Evolutionary conservation across 2,329 filamentous ascomycete species (phyloP), one percentile per base, ranked within the genome.

Genomic region (Calonectria henricotiae): DNA sequence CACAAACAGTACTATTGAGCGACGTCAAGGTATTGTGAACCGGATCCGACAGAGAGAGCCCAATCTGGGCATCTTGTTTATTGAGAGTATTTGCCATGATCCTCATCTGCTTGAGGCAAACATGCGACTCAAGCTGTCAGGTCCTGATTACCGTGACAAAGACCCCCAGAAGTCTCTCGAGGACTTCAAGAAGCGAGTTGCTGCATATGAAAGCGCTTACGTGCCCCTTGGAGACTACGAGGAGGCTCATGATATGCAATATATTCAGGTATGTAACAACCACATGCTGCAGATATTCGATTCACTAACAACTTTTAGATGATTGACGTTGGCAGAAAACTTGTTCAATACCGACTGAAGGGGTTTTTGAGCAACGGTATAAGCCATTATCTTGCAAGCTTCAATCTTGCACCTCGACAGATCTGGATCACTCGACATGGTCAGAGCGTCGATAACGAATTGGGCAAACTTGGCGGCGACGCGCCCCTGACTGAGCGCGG

Each of bases 371-470:
- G 95, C 68, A 94, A 93, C 44, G 94, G 96, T 72, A 96, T 97
- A 66, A 95, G 96, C 67, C 97, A 95, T 74, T 99, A 98, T 78
- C 88, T 99, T 11, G 93, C 96, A 54, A 98, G 97, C 76, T 99
- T 99, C 87, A 98, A 99, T 77, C 89, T 99, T 17, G 94, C 96
- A 0, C 95, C 96, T 0, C 89, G 96, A 65, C 96, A 98, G 82
- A 98, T 99, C 71, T 99, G 96, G 96, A 97, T 99, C 79, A 98
- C 96, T 1, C 88, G 96, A 62, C 96, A 98, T 79, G 96, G 96
- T 47, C 94, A 98, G 82, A 98, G 95, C 67, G 81, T 90, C 71
- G 96, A 99, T 81, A 98, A 99, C 79, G 88, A 93, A 68, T 87
- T 91, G 3, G 95, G 95, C 71, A 97, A 94, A 81, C 94, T 99